These are phyloP conservation scores for Telopea speciosissima DNA, from an alignment of 177 flowering plant species.

Conservation along the genomic window DNA sequence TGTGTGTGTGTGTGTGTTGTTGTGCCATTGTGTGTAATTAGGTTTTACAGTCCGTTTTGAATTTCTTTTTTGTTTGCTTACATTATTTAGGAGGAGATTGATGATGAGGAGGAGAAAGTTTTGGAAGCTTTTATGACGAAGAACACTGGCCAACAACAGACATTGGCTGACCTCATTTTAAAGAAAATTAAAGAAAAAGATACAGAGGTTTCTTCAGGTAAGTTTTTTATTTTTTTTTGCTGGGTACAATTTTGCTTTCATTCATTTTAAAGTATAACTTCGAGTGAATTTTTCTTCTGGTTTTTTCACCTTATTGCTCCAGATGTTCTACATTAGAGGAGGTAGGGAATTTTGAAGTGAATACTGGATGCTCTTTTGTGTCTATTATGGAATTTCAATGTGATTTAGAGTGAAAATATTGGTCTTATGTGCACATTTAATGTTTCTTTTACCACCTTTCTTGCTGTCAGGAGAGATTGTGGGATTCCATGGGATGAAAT, in stretches of 20 bases:
- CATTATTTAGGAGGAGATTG: slow-evolving; percentile 44
- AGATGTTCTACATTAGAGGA: background rate
- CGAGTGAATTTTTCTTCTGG: too few species aligned
- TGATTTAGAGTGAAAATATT: too few species aligned
- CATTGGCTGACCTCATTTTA: slow-evolving; percentile 67
- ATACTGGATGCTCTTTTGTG: background rate
- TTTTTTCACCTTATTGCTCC: background rate
- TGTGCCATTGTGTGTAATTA: background rate
- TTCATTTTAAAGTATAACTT: background rate
- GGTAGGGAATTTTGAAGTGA: background rate
- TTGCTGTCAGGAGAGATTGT: background rate
- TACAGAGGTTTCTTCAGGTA: slow-evolving; percentile 43
- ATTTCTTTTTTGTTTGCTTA: background rate
- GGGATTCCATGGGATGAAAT: background rate
- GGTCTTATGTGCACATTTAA: too few species aligned
- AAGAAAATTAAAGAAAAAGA: slow-evolving; percentile 58
- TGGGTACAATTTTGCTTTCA: too few species aligned
- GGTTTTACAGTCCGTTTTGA: background rate
- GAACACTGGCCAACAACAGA: slow-evolving; percentile 47
- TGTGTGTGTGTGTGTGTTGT: background rate
- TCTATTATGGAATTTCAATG: background rate
- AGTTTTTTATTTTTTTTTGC: background rate
- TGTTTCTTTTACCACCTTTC: too few species aligned
- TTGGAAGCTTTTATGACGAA: slow-evolving; percentile 66
- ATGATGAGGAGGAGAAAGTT: slow-evolving; percentile 76